phyloP scores from a whole-genome alignment of 805 yeast genomes.

The Jamesozyma gamospora region DNA sequence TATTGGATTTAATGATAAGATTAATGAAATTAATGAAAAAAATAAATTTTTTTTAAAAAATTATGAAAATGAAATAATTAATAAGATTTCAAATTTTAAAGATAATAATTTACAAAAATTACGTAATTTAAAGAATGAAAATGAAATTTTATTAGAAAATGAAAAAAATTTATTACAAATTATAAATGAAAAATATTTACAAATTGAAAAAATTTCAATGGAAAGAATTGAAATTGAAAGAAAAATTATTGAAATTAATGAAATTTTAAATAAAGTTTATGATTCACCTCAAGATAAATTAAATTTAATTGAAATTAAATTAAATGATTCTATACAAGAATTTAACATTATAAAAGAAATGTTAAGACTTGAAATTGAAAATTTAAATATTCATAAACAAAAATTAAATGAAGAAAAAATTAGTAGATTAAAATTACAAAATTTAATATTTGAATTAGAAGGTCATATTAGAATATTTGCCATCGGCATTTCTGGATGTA shows the following conservation, averaged over 20 bases:
- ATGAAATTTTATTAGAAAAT: neutral
- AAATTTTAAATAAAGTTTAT: constrained; percentile 1
- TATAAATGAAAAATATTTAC: too few species aligned
- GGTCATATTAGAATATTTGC: constrained; percentile 29
- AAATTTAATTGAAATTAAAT: constrained; percentile 9
- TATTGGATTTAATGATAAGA: neutral
- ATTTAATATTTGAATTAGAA: constrained; percentile 35
- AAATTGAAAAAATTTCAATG: neutral
- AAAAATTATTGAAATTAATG: neutral
- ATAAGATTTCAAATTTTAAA: neutral
- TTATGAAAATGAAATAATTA: neutral
- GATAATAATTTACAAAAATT: neutral
- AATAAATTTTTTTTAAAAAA: neutral
- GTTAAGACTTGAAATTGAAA: constrained; percentile 15
- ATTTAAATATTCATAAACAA: constrained; percentile 23
- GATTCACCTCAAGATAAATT: constrained; percentile 13
- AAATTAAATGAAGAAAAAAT: constrained; percentile 25
- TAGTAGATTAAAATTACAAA: constrained; percentile 38
- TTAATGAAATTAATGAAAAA: neutral
- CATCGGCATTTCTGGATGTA: neutral
- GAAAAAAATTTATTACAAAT: too few species aligned
- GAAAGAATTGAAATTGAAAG: too few species aligned
- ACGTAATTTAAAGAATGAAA: neutral
- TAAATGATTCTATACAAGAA: constrained; percentile 5
- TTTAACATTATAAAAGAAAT: constrained; percentile 13